These are phyloP conservation scores for Vitis rupestris DNA, from an alignment of 164 flowering plant species.

Conservation along the genomic window DNA sequence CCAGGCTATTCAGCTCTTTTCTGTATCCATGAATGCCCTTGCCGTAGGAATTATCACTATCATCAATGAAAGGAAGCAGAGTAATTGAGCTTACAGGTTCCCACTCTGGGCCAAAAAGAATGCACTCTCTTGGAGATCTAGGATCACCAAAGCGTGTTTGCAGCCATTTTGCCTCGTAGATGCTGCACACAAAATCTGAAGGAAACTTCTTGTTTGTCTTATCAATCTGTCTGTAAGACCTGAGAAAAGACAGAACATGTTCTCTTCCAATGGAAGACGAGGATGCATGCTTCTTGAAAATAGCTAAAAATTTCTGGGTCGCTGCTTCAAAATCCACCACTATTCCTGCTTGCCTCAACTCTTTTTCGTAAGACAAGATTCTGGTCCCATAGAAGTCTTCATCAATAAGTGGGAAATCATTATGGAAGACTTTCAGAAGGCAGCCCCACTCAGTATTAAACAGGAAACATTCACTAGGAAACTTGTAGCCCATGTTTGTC, in stretches of 20 bases:
- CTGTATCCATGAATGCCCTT: slow-evolving; percentile 33
- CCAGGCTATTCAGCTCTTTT: slow-evolving; percentile 42
- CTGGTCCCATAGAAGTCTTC: slow-evolving; percentile 32
- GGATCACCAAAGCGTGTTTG: slow-evolving; percentile 45
- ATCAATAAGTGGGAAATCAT: slow-evolving; percentile 40
- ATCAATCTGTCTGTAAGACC: slow-evolving; percentile 39
- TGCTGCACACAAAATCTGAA: slow-evolving; percentile 24
- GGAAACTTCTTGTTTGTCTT: slow-evolving; percentile 20
- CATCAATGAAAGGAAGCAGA: slow-evolving; percentile 55
- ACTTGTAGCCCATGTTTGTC: slow-evolving; percentile 42
- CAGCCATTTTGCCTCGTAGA: slow-evolving; percentile 52
- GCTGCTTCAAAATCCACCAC: slow-evolving; percentile 53
- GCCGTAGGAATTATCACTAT: slow-evolving; percentile 35
- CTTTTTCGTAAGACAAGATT: slow-evolving; percentile 24
- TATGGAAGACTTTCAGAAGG: slow-evolving; percentile 37
- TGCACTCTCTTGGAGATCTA: slow-evolving; percentile 43
- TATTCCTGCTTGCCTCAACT: slow-evolving; percentile 42
- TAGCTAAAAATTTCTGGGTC: slow-evolving; percentile 29
- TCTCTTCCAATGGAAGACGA: slow-evolving; percentile 26
- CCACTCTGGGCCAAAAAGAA: slow-evolving; percentile 52
- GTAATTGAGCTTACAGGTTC: slow-evolving; percentile 33
- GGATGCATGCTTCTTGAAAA: slow-evolving; percentile 36
- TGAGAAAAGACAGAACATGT: slow-evolving; percentile 36
- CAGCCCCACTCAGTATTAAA: slow-evolving; percentile 53
- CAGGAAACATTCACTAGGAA: slow-evolving; percentile 46